Evolutionary conservation across 208 protist genomes (phyloP), one percentile per base, ranked within the genome.

Genomic region (Acanthamoeba rhysodes): DNA sequence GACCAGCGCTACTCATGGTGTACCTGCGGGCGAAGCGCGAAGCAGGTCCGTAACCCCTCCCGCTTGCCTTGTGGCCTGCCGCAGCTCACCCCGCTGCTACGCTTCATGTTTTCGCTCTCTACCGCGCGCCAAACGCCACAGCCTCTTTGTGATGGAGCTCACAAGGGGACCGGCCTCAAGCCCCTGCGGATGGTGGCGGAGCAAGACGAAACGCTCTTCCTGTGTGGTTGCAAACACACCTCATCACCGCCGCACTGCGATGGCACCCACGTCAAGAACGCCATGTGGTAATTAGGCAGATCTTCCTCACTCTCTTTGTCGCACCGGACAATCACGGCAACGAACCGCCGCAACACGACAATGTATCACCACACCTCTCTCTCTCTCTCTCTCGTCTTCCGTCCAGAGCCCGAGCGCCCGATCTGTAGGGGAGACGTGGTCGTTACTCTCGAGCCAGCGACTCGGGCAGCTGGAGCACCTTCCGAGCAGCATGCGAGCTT

Each of bases 181-280:
- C 87, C 87, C 16, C 87, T 92, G 59, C 87, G 87, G 9, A 92
- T 92, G 62, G 62, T 92, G 20, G 87, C 87, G 12, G 87, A 92
- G 29, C 41, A 92, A 22, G 87, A 92, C 87, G 87, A 14, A 34
- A 92, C 87, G 62, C 34, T 92, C 64, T 92, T 32, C 27, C 64
- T 92, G 16, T 92, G 87, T 27, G 87, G 87, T 29, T 92, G 87
- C 62, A 92, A 92, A 53, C 87, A 92, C 59, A 92, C 87, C 18
- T 55, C 62, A 0, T 74, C 87, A 4, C 29, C 59, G 9, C 87
- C 87, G 14, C 74, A 34, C 64, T 92, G 87, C 48, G 87, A 92
- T 29, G 87, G 87, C 87, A 57, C 87, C 41, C 87, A 92, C 37
- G 87, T 34, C 59, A 48, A 74, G 48, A 64, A 88, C 50, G 24